phyloP scores from a whole-genome alignment of 768 basidiomycete species.

The Leccinum arenicola region DNA sequence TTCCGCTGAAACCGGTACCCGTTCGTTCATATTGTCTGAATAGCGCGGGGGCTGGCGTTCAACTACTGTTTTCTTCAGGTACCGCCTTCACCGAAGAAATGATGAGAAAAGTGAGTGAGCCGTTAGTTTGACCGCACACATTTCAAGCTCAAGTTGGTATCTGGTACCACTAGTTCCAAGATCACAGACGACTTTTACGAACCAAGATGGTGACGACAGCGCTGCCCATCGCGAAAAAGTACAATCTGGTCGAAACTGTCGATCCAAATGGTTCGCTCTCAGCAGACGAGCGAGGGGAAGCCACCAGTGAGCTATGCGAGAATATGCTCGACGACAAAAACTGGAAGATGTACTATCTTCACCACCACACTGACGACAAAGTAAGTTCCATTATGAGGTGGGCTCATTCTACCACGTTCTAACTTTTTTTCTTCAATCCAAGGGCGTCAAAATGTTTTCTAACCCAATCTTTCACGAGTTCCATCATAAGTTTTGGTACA shows the following conservation, averaged over 20 bases:
- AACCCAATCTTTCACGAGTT: background rate
- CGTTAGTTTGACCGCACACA: background rate
- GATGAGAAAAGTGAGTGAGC: background rate
- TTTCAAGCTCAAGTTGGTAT: background rate
- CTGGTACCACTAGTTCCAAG: background rate
- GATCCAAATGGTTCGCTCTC: background rate
- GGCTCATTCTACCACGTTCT: background rate
- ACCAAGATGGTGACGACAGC: background rate
- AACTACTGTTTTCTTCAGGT: background rate
- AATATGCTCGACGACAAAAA: background rate
- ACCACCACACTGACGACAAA: background rate
- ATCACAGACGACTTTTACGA: background rate
- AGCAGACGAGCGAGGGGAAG: background rate
- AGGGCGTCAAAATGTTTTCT: background rate
- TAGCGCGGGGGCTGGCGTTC: background rate
- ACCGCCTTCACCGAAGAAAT: background rate
- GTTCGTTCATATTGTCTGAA: background rate
- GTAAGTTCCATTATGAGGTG: background rate
- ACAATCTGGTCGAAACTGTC: background rate
- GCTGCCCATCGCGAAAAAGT: background rate
- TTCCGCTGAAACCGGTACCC: too few relatives aligned
- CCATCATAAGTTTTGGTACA: background rate
- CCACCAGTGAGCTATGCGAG: background rate
- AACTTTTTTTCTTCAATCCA: background rate
- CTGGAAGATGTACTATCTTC: background rate